These are phyloP conservation scores for Amauroascus niger DNA, from an alignment of 2,329 filamentous ascomycete genomes.

Conservation along the genomic window DNA sequence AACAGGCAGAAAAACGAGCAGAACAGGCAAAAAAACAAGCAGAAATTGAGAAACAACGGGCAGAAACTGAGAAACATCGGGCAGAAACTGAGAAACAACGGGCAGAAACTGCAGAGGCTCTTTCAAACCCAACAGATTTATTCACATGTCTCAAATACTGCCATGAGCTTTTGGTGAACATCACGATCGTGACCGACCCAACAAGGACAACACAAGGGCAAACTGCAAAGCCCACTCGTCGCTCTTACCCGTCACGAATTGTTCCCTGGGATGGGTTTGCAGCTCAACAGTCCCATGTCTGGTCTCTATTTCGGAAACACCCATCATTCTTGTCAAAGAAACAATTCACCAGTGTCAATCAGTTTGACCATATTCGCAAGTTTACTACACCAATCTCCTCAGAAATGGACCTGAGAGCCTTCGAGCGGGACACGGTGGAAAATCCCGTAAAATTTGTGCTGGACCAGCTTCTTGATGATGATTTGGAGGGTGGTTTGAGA, in stretches of 20 bases:
- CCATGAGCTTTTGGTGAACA: conserved; percentile 13
- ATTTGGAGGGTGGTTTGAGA: no score
- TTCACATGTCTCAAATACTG: not conserved
- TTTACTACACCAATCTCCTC: conserved; percentile 29
- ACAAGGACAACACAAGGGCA: conserved; percentile 16
- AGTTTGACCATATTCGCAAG: conserved; percentile 13
- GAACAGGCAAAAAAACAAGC: no score
- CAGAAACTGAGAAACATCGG: no score
- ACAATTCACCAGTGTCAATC: conserved; percentile 14
- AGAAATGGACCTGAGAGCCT: conserved; percentile 29
- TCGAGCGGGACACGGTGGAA: conserved; percentile 31
- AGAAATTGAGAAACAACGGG: no score
- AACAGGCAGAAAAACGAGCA: no score
- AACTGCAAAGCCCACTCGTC: conserved; percentile 14
- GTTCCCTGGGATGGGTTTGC: conserved; percentile 10
- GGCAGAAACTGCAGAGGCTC: not conserved
- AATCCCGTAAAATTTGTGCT: no score
- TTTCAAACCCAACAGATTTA: not conserved
- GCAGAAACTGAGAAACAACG: not conserved
- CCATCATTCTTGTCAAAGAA: conserved; percentile 9
- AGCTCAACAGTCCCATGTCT: conserved; percentile 8
- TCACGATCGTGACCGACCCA: conserved; percentile 13
- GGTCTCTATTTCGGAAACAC: conserved; percentile 10
- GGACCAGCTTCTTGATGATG: no score
- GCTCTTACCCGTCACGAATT: conserved; percentile 13